Base-by-base conservation (phyloP, 306 rosid species). In the Astragalus glycyphyllos region DNA sequence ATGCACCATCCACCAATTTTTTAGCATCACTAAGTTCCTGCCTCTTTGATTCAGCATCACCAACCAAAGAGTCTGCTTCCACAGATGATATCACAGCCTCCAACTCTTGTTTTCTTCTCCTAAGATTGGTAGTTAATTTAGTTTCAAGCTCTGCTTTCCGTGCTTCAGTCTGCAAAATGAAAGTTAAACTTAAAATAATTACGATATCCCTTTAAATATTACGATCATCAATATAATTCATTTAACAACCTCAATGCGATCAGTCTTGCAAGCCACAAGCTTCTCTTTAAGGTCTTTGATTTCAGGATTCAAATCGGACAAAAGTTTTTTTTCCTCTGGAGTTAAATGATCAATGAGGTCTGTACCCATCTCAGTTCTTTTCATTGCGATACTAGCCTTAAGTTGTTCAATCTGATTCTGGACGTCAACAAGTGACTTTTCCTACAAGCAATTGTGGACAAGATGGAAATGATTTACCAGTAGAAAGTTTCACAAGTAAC, bases 71-170 rank as follows among this genome's bases (percentile, higher is more conserved):
- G 58, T 87, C 92, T 61, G 85, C 83, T 58, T 89, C 92, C 48
- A 80, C 96, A 10, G 92, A 71, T 58, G 88, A 89, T 79, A 89
- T 80, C 34, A 84, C 83, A 49, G 88, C 89, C 77, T 94, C 98
- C 80, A 94, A 73, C 81, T 94, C 98, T 84, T 90, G 97, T 82
- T 77, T 94, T 78, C 97, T 86, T 80, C 96, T 89, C 86, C 87
- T 84, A 51, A 94, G 98, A 82, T 94, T 94, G 56, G 97, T 90
- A n/a, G 96, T 87, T 68, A 94, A 82, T 84, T 94, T 94, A 58
- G 97, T 89, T 77, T 94, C 98, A 51, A 94, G 90, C 90, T 90
- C 97, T 8, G 98, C 92, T 79, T 89, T 94, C 74, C 95, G 86
- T 34, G 96, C 76, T 83, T 90, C 98, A 65, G 87, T 89, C 98